These are phyloP conservation scores for Rhodosporidiobolus sp. DNA, from an alignment of 768 basidiomycete species.

Conservation along the genomic window DNA sequence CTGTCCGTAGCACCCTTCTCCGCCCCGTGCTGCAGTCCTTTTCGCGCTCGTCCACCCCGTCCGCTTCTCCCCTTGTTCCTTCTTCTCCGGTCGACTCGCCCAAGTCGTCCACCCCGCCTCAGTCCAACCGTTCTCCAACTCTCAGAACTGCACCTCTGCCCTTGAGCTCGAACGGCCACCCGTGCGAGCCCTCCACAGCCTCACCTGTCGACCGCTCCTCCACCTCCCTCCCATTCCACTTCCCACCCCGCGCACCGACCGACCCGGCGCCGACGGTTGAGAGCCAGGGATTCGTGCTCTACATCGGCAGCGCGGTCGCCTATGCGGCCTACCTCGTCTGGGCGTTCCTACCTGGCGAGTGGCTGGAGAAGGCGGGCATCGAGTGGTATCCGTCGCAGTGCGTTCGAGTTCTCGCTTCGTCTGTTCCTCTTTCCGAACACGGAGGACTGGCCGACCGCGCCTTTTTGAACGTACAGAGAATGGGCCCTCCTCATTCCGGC, in stretches of 20 bases:
- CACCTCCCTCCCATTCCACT: constrained; percentile 36
- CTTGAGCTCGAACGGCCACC: too few relatives aligned
- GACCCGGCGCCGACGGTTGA: constrained; percentile 38
- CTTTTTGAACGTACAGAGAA: constrained; percentile 56
- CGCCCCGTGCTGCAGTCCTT: constrained; percentile 28
- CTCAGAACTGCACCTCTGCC: too few relatives aligned
- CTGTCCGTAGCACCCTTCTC: constrained; percentile 20
- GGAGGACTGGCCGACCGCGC: too few relatives aligned
- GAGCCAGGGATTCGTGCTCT: constrained; percentile 37
- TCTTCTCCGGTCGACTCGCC: not conserved
- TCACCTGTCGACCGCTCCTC: constrained; percentile 11
- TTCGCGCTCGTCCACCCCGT: constrained; percentile 18
- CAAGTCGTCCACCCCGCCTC: not conserved
- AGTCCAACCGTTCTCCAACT: not conserved
- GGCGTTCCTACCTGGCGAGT: constrained; percentile 72
- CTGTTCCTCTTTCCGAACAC: not conserved
- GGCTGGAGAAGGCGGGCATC: constrained; percentile 65
- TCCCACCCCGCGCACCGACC: constrained; percentile 33
- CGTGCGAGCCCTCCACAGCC: too few relatives aligned
- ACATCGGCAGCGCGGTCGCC: constrained; percentile 86
- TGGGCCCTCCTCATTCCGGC: constrained; percentile 81
- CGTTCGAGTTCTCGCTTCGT: not conserved
- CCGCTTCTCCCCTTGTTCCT: not conserved
- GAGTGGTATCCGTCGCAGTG: constrained; percentile 83
- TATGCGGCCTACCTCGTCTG: constrained; percentile 76